Evolutionary conservation across 2,329 filamentous ascomycete genomes (phyloP), one percentile per base, ranked within the genome.

Genomic region (Cylindrodendrum hubeiense): DNA sequence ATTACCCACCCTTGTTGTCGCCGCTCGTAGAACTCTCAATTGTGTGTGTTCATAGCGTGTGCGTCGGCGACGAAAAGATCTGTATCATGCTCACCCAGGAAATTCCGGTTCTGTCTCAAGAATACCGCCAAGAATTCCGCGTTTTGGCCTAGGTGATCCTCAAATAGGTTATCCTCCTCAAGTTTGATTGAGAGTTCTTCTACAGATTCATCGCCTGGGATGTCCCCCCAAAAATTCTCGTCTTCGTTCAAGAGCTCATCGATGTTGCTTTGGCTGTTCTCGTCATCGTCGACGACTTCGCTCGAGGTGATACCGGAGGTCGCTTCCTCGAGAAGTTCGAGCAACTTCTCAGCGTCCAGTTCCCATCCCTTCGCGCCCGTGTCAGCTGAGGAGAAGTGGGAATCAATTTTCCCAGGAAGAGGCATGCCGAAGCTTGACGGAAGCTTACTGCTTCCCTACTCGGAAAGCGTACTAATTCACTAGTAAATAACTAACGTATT

Each of bases 241-340:
- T 65, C 56, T 19, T 65, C 41, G 62, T 65, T 33, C 62, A 65
- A 65, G 55, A 56, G 50, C 55, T 65, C 44, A 65, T 60, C 34
- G 62, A 65, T 55, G 62, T 24, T 28, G 28, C 57, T 60, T 60
- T 60, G 57, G 57, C 57, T 60, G 28, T 24, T 60, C 57, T 60
- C 57, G 57, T 60, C n/a, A 60, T 60, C 50, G 57, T 60, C 55
- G 55, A 34, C 55, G 52, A 21, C 57, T 54, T 60, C 21, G 57
- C 57, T 60, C 21, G 21, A 24, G 57, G 57, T 49, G 26, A 60
- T 60, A 60, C 17, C 24, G 15, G 57, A n/a, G 57, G 46, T 60
- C 21, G 49, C 57, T 19, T 56, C n/a, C n/a, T 59, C 55, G 55
- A 59, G 55, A 59, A 59, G 50, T 8, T 15, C n/a, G n/a, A 53